Evolutionary conservation across 306 rosid genomes (phyloP).

Genomic region (Mimosa pudica): DNA sequence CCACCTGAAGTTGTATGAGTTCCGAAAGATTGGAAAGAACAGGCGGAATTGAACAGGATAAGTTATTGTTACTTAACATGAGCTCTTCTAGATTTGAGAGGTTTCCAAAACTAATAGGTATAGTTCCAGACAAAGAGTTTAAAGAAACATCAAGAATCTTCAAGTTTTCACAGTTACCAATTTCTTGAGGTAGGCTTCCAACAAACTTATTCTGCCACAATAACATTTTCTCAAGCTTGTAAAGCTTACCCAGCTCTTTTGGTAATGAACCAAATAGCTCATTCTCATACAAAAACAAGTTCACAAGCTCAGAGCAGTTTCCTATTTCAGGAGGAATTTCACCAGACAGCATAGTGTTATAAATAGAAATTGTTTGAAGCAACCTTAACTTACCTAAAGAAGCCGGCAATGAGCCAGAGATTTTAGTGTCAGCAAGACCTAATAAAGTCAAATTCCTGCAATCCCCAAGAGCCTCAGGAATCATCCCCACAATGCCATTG

Average conservation of each 20-base stretch:
- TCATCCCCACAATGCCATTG: conserved; percentile 61
- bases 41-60: conserved; percentile 78
- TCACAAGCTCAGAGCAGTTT: conserved; percentile 85
- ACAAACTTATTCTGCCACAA: conserved; percentile 75
- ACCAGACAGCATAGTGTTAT: conserved; percentile 74
- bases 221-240: conserved; percentile 69
- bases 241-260: conserved; percentile 68
- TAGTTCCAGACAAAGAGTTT: conserved; percentile 68
- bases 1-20: conserved; percentile 78
- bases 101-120: conserved; percentile 68
- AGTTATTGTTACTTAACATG: conserved; percentile 80
- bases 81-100: conserved; percentile 76
- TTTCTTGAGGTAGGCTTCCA: conserved; percentile 69
- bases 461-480: conserved; percentile 66
- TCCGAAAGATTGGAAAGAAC: conserved; percentile 59
- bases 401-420: conserved; percentile 73
- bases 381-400: conserved; percentile 60
- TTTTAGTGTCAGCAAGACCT: conserved; percentile 77
- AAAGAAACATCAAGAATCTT: conserved; percentile 68
- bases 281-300: conserved; percentile 75
- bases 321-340: conserved; percentile 81
- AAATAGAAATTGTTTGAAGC: conserved; percentile 75
- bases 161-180: conserved; percentile 72
- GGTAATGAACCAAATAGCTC: conserved; percentile 70
- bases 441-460: conserved; percentile 63